Base-by-base conservation (phyloP, 139 green algal genomes). In the Micromonas commoda region DNA sequence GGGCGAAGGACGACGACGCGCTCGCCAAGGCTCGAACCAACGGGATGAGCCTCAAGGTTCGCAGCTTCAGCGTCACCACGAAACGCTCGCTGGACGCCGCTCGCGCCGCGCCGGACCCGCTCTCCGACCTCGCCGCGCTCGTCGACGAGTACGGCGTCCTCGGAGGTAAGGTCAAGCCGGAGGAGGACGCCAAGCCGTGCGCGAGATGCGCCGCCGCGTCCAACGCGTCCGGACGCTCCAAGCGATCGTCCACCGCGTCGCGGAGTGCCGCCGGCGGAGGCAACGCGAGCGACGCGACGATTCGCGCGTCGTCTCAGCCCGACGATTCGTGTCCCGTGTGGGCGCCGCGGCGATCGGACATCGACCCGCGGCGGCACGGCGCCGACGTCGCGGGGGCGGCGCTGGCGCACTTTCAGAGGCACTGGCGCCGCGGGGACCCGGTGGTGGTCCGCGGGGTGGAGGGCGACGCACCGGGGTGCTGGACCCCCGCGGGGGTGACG, bases 381-480 rank as follows among this genome's bases (percentile, higher is more conserved):
- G n/a, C n/a, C n/a, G n/a, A n/a, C n/a, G n/a, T n/a, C n/a, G n/a
- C n/a, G n/a, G n/a, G n/a, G 9, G 45, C 45, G 63, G 63, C 63
- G 63, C 63, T 70, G 63, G 63, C 13, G 16, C 63, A 70, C 63
- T 70, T 70, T 70, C 63, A 35, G 29, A 31, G 9, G 16, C 63
- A 70, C 63, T 70, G 63, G 63, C 63, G 20, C 13, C 28, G 63
- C 28, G 28, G 63, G 13, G 63, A 70, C 28, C 9, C 63, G 9
- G 63, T 70, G 9, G 63, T 70, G 9, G 63, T 70, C 9, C 63
- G 63, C 63, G 29, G 29, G 13, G 63, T 70, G 63, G 28, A 70
- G 16, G 28, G 28, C 6, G 20, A 70, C 9, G 9, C 13, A 9
- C 6, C 28, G 28, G 28, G 28, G 29, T 35, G 28, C 9, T 70